phyloP scores from a whole-genome alignment of 495 filamentous ascomycete species.

The Neurospora discreta region DNA sequence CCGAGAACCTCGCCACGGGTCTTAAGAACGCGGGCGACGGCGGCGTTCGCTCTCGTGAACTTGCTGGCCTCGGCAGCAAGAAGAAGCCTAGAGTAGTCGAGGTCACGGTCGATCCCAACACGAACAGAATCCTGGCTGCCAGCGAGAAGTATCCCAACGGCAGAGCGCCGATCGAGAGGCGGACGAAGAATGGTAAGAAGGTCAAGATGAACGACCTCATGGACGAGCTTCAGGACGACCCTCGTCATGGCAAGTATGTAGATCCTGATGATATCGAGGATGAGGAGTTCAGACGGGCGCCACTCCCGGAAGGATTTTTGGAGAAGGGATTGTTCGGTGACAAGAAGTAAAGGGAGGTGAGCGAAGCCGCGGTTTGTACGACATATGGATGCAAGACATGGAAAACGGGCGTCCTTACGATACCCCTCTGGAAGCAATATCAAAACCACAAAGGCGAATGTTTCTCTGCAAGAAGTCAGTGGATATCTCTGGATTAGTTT shows the following conservation, averaged over 20 bases:
- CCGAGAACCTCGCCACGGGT: not conserved
- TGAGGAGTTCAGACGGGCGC: not conserved
- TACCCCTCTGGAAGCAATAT: not conserved
- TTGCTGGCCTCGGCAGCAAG: slow-evolving; percentile 11
- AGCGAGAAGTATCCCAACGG: slow-evolving; percentile 15
- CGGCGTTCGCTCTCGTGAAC: slow-evolving; percentile 27
- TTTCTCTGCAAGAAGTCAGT: not conserved
- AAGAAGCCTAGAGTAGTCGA: slow-evolving; percentile 23
- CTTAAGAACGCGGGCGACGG: slow-evolving; percentile 21
- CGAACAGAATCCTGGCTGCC: slow-evolving; percentile 21
- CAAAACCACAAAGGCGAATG: not conserved
- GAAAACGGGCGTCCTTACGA: not conserved
- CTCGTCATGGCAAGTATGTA: slow-evolving; percentile 1
- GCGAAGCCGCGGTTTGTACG: not conserved
- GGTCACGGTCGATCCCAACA: slow-evolving; percentile 18
- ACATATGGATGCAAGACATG: not conserved
- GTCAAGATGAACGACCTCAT: slow-evolving; percentile 34
- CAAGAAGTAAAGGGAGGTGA: not conserved
- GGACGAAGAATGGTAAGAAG: slow-evolving; percentile 42
- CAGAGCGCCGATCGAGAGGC: slow-evolving; percentile 26
- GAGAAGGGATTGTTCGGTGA: not conserved
- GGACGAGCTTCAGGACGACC: slow-evolving; percentile 24
- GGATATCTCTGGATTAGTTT: not conserved
- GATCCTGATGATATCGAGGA: slow-evolving; percentile 15
- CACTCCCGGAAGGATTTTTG: not conserved